phyloP scores from a whole-genome alignment of 208 protist genomes.

The Acanthamoeba triangularis region DNA sequence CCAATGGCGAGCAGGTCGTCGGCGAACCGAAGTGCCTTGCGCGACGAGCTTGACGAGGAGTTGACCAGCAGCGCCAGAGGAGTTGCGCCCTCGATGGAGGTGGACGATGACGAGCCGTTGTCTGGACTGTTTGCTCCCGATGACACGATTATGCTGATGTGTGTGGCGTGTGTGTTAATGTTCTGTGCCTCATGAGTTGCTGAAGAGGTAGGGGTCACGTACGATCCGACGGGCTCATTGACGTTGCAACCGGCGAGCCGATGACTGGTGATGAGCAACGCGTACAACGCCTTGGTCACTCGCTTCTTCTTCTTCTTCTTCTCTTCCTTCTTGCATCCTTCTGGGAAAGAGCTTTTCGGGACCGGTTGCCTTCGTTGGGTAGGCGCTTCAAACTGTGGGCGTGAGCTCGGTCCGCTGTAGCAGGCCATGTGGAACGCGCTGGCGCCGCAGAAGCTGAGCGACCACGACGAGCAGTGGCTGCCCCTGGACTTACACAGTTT shows the following conservation, averaged over 20 bases:
- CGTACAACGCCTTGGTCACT: neutral
- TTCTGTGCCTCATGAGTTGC: neutral
- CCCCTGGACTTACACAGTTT: no score
- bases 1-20: neutral
- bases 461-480: neutral
- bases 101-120: neutral
- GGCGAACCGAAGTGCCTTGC: neutral
- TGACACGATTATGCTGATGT: neutral
- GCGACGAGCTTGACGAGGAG: neutral
- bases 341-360: neutral
- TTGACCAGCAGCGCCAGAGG: neutral
- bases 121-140: neutral
- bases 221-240: neutral
- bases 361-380: neutral
- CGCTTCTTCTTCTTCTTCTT: neutral
- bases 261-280: neutral
- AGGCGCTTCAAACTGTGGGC: neutral
- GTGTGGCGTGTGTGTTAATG: neutral
- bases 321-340: neutral
- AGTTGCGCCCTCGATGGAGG: neutral
- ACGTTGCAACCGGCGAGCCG: neutral
- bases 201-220: neutral
- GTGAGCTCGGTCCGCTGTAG: neutral
- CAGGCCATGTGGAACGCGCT: neutral
- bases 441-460: neutral